These are phyloP conservation scores for Salvia rosmarinus DNA, from an alignment of 257 asterid genomes.

Conservation along the genomic window DNA sequence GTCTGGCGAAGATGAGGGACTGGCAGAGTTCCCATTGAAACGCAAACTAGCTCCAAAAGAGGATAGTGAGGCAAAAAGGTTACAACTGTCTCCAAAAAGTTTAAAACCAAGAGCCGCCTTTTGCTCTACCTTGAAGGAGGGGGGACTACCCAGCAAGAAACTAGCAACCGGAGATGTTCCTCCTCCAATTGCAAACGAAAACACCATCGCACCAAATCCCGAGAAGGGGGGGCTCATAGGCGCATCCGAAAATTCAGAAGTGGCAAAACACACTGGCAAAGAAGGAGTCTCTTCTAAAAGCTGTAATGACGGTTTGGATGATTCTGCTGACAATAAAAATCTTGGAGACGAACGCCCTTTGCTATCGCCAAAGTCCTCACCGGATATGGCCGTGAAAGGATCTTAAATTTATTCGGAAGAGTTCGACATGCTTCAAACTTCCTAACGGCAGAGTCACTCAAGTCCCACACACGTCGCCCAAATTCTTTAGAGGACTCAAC, in stretches of 20 bases:
- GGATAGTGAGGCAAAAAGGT: constrained; percentile 69
- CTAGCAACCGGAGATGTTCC: constrained; percentile 39
- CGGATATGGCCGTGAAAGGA: constrained; percentile 90
- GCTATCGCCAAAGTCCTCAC: constrained; percentile 65
- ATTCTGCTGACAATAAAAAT: constrained; percentile 47
- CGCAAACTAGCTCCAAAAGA: constrained; percentile 68
- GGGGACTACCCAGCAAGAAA: constrained; percentile 64
- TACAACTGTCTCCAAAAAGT: constrained; percentile 55
- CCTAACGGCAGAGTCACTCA: constrained; percentile 20
- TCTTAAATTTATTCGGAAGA: constrained; percentile 45
- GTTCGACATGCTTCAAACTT: constrained; percentile 25
- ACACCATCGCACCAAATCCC: constrained; percentile 31
- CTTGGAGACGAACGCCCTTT: constrained; percentile 56
- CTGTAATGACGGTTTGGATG: constrained; percentile 47
- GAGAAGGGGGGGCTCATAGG: constrained; percentile 39
- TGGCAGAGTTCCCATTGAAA: constrained; percentile 64
- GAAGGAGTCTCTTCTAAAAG: constrained; percentile 51
- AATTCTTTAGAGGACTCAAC: constrained; percentile 16
- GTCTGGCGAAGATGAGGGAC: constrained; percentile 63
- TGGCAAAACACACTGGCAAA: constrained; percentile 37
- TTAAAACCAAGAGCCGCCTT: constrained; percentile 78
- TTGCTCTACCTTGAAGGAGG: constrained; percentile 67
- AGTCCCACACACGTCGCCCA: constrained; percentile 6
- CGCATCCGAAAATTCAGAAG: constrained; percentile 41
- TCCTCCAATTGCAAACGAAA: constrained; percentile 39